These are phyloP conservation scores for Saitozyma sp. DNA, from an alignment of 768 basidiomycete genomes.

Conservation along the genomic window DNA sequence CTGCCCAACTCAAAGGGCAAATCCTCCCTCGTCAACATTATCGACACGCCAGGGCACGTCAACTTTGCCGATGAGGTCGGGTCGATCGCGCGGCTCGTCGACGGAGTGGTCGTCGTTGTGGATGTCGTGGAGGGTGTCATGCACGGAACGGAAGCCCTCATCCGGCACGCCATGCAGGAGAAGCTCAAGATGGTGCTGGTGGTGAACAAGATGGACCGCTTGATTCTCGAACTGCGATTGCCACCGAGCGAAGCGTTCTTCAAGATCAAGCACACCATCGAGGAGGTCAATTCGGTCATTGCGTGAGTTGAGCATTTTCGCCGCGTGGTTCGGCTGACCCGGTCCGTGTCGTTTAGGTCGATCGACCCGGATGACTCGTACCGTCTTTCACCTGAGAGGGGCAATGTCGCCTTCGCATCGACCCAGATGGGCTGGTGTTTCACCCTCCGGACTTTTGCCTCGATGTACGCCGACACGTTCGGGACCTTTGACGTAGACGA, in stretches of 20 bases:
- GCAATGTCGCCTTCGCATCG: slow-evolving; percentile 96
- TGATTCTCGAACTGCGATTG: slow-evolving; percentile 93
- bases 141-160: slow-evolving; percentile 84
- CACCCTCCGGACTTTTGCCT: slow-evolving; percentile 87
- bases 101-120: slow-evolving; percentile 89
- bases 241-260: slow-evolving; percentile 96
- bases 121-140: slow-evolving; percentile 99
- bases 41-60: slow-evolving; percentile 97
- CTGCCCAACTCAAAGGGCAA: slow-evolving; percentile 82
- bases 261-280: slow-evolving; percentile 98
- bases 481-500: slow-evolving; percentile 77
- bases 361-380: slow-evolving; percentile 87
- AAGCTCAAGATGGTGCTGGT: slow-evolving; percentile 85
- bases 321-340: slow-evolving; percentile 6
- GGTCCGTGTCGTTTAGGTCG: slow-evolving; percentile 48
- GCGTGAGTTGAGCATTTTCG: slow-evolving; percentile 59
- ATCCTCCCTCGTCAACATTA: slow-evolving; percentile 86
- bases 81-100: slow-evolving; percentile 76
- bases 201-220: slow-evolving; percentile 95
- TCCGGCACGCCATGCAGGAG: slow-evolving; percentile 88
- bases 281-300: slow-evolving; percentile 96
- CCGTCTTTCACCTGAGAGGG: slow-evolving; percentile 87
- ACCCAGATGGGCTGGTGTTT: slow-evolving; percentile 98
- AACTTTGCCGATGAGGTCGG: slow-evolving; percentile 99
- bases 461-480: slow-evolving; percentile 90